Base-by-base conservation (phyloP, 129 eudicot genomes). In the Ambrosia trifida region DNA sequence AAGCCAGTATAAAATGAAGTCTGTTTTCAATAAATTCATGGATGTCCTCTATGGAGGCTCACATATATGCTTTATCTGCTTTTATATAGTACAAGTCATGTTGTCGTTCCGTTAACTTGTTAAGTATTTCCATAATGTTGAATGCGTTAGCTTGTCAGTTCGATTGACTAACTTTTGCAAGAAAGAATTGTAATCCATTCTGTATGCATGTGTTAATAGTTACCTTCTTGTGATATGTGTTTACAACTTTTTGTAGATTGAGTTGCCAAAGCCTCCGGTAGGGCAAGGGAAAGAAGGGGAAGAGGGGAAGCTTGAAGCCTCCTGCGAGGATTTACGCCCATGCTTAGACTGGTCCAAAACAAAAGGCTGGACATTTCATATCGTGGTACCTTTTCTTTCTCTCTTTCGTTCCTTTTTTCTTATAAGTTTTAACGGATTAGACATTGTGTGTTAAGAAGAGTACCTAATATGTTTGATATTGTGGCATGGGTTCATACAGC, bases 291-390 rank as follows among this genome's bases (percentile, higher is more conserved):
- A 11, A 49, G 49, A 11, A 31, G 49, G 11, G 4, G 58, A 67
- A 24, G 19, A 43, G 20, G 3, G 13, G 14, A 10, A 14, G n/a
- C 83, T 86, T 81, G 76, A 78, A 36, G 87, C 72, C 61, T 64
- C 19, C 33, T 72, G 79, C 72, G 66, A 81, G 77, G 94, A 88
- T 85, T 28, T 88, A 35, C 94, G 98, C 66, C 98, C 94, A 49
- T 82, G 79, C 31, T 78, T 91, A 68, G 72, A 83, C 30, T 91
- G 98, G 98, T 81, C 86, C 11, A 75, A 79, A 4, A 74, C 70
- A 63, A 1, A 18, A 76, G 91, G 98, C 69, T 88, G 96, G 98
- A 75, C 72, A 12, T 50, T 86, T 56, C 89, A 83, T 68, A 47
- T 69, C 19, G 2, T 74, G 93, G 96, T 88, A 43, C 4, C 19